Conservation (phyloP, 257 asterid genomes). For the Rhazya stricta region DNA sequence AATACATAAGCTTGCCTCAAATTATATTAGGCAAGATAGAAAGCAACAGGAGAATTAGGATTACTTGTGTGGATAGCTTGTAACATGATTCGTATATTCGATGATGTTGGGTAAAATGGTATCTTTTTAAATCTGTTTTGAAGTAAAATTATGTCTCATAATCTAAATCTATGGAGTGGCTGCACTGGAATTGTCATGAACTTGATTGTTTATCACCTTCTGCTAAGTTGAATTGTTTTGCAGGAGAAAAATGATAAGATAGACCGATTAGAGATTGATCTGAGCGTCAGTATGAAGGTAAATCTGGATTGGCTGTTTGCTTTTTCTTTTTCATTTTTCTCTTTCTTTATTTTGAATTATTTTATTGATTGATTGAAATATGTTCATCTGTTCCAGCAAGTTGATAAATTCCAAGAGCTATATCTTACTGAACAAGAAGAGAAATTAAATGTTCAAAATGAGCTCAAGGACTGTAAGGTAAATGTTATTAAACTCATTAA, state of each 20-base stretch:
- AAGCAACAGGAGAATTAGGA: neutral
- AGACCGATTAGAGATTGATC: conserved; percentile 67
- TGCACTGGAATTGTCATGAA: neutral
- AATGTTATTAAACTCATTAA: conserved; percentile 9
- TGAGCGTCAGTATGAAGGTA: conserved; percentile 54
- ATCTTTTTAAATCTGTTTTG: neutral
- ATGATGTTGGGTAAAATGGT: neutral
- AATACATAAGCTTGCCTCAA: neutral
- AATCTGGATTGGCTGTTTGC: conserved; percentile 11
- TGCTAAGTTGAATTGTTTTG: conserved; percentile 16
- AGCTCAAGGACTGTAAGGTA: conserved; percentile 77
- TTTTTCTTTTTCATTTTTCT: neutral
- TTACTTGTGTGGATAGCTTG: neutral
- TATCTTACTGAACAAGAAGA: conserved; percentile 69
- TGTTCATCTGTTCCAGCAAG: conserved; percentile 38
- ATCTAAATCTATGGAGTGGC: neutral
- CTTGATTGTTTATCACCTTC: neutral
- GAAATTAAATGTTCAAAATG: conserved; percentile 49
- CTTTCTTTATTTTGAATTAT: conserved; percentile 2
- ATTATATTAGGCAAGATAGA: neutral
- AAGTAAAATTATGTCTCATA: neutral
- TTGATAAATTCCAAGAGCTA: conserved; percentile 54
- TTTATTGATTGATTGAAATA: neutral
- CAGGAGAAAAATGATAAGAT: conserved; percentile 74
- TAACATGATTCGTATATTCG: neutral